Evolutionary conservation across 2,329 filamentous ascomycete species (phyloP).

Genomic region (Venturia aucupariae): DNA sequence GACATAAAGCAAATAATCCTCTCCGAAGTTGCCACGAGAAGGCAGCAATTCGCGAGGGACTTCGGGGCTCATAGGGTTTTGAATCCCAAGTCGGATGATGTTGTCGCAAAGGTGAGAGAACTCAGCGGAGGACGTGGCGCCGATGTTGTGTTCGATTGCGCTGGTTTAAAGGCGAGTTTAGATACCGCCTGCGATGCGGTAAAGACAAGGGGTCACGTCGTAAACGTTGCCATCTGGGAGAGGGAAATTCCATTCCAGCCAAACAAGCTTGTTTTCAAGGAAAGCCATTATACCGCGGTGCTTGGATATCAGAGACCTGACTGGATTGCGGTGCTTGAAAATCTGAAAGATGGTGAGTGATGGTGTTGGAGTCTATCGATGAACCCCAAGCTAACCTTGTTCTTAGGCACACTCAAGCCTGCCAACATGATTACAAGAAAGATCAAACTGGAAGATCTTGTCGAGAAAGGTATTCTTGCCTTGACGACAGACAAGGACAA

Average conservation of each 20-base stretch:
- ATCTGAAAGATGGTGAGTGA: constrained; percentile 31
- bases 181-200: constrained; percentile 25
- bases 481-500: constrained; percentile 26
- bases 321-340: constrained; percentile 48
- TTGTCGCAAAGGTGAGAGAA: constrained; percentile 23
- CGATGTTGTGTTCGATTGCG: constrained; percentile 28
- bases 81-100: constrained; percentile 20
- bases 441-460: constrained; percentile 27
- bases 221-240: constrained; percentile 28
- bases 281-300: constrained; percentile 43
- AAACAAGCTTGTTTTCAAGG: constrained; percentile 45
- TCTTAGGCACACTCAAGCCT: constrained; percentile 20
- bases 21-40: not conserved
- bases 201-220: constrained; percentile 22
- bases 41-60: not conserved
- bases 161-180: constrained; percentile 24
- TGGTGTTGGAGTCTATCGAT: not conserved
- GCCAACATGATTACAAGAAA: constrained; percentile 27
- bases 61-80: constrained; percentile 21
- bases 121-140: constrained; percentile 24
- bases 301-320: constrained; percentile 44
- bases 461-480: constrained; percentile 24
- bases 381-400: not conserved
- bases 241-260: constrained; percentile 40
- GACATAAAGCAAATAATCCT: not conserved